phyloP scores from a whole-genome alignment of 192 early-diverging fungal species.

The Phycomyces nitens region DNA sequence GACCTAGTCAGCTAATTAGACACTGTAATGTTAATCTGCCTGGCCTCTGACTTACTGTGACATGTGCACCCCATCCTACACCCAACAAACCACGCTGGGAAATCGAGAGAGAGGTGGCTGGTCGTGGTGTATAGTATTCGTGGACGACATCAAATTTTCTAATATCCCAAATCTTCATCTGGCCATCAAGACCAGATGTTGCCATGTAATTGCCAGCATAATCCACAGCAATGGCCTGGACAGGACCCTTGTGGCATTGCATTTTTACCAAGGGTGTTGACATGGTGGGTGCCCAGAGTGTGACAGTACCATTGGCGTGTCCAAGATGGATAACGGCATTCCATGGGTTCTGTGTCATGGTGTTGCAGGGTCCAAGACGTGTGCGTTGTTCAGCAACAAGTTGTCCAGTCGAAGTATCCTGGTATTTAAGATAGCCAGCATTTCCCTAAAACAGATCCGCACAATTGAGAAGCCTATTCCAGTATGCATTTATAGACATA shows the following conservation, averaged over 20 bases:
- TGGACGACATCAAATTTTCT: conserved; percentile 78
- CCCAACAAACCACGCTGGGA: conserved; percentile 82
- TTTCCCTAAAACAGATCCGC: conserved; percentile 51
- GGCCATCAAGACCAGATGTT: conserved; percentile 85
- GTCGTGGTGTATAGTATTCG: conserved; percentile 72
- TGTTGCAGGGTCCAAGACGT: conserved; percentile 70
- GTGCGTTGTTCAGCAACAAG: conserved; percentile 77
- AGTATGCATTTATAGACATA: conserved; percentile 19
- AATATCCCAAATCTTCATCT: conserved; percentile 92
- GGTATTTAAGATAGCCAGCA: conserved; percentile 81
- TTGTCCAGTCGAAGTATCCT: conserved; percentile 89
- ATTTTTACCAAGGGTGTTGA: conserved; percentile 86
- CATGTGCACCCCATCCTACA: conserved; percentile 76
- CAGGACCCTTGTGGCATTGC: conserved; percentile 86
- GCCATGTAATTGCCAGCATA: conserved; percentile 80
- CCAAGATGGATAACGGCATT: conserved; percentile 90
- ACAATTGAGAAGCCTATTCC: no score
- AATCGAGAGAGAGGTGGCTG: conserved; percentile 78
- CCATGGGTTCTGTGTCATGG: conserved; percentile 88
- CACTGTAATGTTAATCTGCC: no score
- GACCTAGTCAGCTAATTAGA: no score
- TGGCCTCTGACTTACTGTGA: conserved; percentile 51
- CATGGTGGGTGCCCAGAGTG: conserved; percentile 88
- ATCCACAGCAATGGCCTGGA: conserved; percentile 83
- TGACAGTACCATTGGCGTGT: conserved; percentile 86